A percentile compares a stretch with the other conserved stretches of the same genome.
phyloP scores from a whole-genome alignment of 306 rosid species.

The Medicago truncatula region MtrunA17r5.0-ANR NC_053048.1:48741501-48742000 shows the following conservation, averaged over 20 bases:
- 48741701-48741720: neutral
- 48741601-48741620: no score
- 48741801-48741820: neutral
- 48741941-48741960: slow-evolving; percentile 84
- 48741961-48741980: slow-evolving; percentile 65
- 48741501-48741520: neutral
- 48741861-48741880: neutral
- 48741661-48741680: no score
- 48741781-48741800: neutral
- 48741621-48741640: neutral
- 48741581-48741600: no score
- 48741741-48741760: neutral
- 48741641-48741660: neutral
- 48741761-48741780: neutral
- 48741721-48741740: neutral
- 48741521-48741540: neutral
- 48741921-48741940: neutral
- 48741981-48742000: slow-evolving; percentile 76
- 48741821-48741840: neutral
- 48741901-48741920: neutral
- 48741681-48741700: no score
- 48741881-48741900: neutral
- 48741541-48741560: no score
- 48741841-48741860: neutral
- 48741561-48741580: no score